Percentiles rank a stretch among this genome's conserved stretches.
Evolutionary conservation across 2,329 filamentous ascomycete species (phyloP).

Genomic region (Pyricularia sp.): DNA sequence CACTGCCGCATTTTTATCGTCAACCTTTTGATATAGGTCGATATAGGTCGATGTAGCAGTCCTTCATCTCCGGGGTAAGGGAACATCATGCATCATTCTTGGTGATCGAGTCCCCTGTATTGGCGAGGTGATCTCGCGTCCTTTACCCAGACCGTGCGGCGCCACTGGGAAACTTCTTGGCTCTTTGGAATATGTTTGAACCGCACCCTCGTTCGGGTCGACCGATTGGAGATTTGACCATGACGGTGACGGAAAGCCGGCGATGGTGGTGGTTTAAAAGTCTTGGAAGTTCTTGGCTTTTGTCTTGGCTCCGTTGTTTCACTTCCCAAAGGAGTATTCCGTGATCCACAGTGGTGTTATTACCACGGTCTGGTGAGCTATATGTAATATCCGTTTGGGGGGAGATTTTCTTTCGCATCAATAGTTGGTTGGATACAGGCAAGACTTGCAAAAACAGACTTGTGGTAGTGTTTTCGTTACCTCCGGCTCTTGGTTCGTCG

Average conservation of each 20-base stretch:
- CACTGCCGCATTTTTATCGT: not conserved
- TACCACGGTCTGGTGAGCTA: not conserved
- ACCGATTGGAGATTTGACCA: not conserved
- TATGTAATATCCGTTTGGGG: not conserved
- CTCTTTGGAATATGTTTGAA: constrained; percentile 2
- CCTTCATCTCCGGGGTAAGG: not conserved
- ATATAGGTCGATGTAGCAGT: no score
- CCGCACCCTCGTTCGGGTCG: not conserved
- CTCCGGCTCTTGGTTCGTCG: not conserved
- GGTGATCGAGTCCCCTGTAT: not conserved
- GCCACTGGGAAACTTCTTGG: not conserved
- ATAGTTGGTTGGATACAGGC: not conserved
- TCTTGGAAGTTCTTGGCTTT: not conserved
- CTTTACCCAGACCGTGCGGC: not conserved
- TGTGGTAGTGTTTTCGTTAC: no score
- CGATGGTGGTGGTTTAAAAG: not conserved
- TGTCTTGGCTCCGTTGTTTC: not conserved
- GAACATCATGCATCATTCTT: not conserved
- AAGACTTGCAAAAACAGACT: no score
- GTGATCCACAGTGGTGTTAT: not conserved
- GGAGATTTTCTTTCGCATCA: not conserved
- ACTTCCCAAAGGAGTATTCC: not conserved
- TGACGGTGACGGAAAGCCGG: not conserved
- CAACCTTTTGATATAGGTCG: no score
- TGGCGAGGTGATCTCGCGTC: not conserved